Evolutionary conservation across 2,329 filamentous ascomycete genomes (phyloP), one percentile per base, ranked within the genome.

Genomic region (Lasiodiplodia sp.): DNA sequence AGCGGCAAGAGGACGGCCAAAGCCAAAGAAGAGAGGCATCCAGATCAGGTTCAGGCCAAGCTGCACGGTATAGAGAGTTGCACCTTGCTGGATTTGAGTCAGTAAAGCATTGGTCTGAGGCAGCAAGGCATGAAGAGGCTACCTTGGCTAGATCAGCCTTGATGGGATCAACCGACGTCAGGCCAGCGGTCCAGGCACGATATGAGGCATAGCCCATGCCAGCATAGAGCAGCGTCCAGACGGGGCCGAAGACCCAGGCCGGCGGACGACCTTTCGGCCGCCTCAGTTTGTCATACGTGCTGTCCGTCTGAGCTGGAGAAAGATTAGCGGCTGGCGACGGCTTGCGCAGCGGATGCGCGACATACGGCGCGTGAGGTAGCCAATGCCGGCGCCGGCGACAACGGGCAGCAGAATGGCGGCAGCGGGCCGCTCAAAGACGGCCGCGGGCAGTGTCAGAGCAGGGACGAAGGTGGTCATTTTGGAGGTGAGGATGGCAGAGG

Each of bases 11-110:
- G 94, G 93, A 18, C 88, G 87, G 72, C 90, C 90, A 63, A 91
- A 77, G n/a, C 87, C 86, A 77, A 97, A 97, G 86, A 97, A 97
- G 12, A 97, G 86, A 14, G 95, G 95, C 87, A 94, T 97, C 93
- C 93, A 98, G 66, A 91, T 80, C 37, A 97, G 84, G 79, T 97
- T 97, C 64, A 97, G 85, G 12, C 87, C 92, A 7, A 97, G 89
- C 81, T 97, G 94, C 69, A 94, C 84, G 2, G 92, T 92, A 83
- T 97, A 97, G 37, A 97, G 86, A 0, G 91, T 92, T 69, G 92
- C 90, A 72, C 90, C 91, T 72, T 89, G 81, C 80, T 81, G 68
- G 37, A 38, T 5, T 14, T 21, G 31, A 2, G 31, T 47, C 14
- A 63, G 51, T 53, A 25, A 40, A 31, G 28, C 7, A 4, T 18